Conservation (phyloP, 768 basidiomycete genomes). For the Termitomyces sp. region DNA sequence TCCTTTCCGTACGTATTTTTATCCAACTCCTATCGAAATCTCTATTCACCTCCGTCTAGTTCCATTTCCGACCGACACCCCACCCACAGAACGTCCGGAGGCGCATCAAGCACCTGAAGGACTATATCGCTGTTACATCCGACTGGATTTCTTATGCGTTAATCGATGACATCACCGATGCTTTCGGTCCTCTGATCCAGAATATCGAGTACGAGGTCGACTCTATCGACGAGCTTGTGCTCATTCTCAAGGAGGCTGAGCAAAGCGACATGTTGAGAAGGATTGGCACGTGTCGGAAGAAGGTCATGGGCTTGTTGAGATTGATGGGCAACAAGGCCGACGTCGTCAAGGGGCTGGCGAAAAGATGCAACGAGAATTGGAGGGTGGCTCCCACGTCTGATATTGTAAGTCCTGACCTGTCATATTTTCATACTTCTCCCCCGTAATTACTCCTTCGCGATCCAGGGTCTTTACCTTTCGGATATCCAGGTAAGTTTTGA, state of each 20-base stretch:
- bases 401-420: slow-evolving; percentile 62
- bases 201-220: slow-evolving; percentile 99
- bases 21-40: not conserved
- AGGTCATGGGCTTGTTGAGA: slow-evolving; percentile 95
- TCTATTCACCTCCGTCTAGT: slow-evolving; percentile 40
- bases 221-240: slow-evolving; percentile 95
- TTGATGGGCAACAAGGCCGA: slow-evolving; percentile 99
- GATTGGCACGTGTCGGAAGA: slow-evolving; percentile 97
- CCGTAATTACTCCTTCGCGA: not conserved
- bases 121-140: slow-evolving; percentile 97
- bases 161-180: slow-evolving; percentile 99
- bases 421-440: not conserved
- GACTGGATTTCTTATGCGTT: slow-evolving; percentile 99
- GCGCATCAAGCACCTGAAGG: slow-evolving; percentile 97
- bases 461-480: slow-evolving; percentile 87
- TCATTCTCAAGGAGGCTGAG: slow-evolving; percentile 93
- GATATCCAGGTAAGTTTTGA: slow-evolving; percentile 70
- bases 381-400: slow-evolving; percentile 96
- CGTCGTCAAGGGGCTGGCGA: slow-evolving; percentile 97
- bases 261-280: slow-evolving; percentile 97
- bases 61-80: slow-evolving; percentile 96
- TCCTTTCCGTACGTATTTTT: slow-evolving; percentile 67
- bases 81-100: slow-evolving; percentile 98
- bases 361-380: slow-evolving; percentile 99
- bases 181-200: slow-evolving; percentile 97